These are phyloP conservation scores for Termitomyces sp. DNA, from an alignment of 768 basidiomycete species.

Conservation along the genomic window DNA sequence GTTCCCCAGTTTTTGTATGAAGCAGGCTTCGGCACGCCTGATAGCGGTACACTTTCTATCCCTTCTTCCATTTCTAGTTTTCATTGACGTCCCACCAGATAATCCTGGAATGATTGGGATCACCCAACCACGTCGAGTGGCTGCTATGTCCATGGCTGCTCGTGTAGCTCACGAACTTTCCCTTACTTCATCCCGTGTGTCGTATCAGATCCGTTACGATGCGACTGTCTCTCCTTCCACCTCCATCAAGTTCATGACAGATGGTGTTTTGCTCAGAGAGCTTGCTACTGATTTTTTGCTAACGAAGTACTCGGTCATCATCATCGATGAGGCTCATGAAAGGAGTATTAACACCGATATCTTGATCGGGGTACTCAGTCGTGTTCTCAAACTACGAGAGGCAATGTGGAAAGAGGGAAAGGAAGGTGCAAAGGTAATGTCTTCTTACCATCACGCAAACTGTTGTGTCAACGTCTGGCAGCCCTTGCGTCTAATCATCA, in stretches of 20 bases:
- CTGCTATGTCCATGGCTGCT: slow-evolving; percentile 92
- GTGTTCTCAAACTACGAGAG: slow-evolving; percentile 86
- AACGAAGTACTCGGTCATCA: slow-evolving; percentile 88
- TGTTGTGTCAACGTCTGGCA: slow-evolving; percentile 20
- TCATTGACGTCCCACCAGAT: slow-evolving; percentile 39
- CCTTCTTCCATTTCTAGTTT: not conserved
- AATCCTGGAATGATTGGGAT: slow-evolving; percentile 98
- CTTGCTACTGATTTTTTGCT: slow-evolving; percentile 90
- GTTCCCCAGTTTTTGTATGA: slow-evolving; percentile 98
- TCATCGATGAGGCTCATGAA: slow-evolving; percentile 98
- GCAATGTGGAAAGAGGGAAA: slow-evolving; percentile 81
- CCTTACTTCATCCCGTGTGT: slow-evolving; percentile 72
- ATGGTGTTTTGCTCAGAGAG: slow-evolving; percentile 93
- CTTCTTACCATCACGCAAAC: slow-evolving; percentile 7
- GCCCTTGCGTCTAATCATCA: slow-evolving; percentile 92
- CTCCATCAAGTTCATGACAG: slow-evolving; percentile 99
- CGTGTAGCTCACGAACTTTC: slow-evolving; percentile 94
- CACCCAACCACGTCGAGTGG: slow-evolving; percentile 96
- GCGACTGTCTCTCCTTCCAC: slow-evolving; percentile 87
- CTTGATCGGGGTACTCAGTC: slow-evolving; percentile 91
- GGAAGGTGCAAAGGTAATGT: slow-evolving; percentile 58
- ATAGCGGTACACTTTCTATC: slow-evolving; percentile 53
- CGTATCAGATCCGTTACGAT: slow-evolving; percentile 97
- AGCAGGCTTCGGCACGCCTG: slow-evolving; percentile 84
- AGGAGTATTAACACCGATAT: slow-evolving; percentile 98